Conservation (phyloP, 495 filamentous ascomycete species). For the Trichoderma virens region DNA sequence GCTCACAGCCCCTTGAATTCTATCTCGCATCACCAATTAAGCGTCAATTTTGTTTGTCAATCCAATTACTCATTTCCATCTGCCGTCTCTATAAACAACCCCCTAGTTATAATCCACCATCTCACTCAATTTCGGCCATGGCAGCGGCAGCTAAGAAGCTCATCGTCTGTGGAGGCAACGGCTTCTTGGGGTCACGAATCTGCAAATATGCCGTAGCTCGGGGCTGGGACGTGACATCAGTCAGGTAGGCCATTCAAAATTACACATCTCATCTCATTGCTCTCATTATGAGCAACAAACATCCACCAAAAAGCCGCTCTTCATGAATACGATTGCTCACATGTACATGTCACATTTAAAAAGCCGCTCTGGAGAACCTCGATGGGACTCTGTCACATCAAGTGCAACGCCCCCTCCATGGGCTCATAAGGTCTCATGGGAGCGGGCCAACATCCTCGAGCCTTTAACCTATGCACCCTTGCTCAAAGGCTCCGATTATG, state of each 20-base stretch:
- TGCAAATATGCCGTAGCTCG: slow-evolving; percentile 76
- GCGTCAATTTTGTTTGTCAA: not conserved
- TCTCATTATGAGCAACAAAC: not conserved
- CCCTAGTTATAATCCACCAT: not conserved
- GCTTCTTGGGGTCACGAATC: slow-evolving; percentile 91
- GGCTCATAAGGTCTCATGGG: slow-evolving; percentile 78
- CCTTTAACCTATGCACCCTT: slow-evolving; percentile 68
- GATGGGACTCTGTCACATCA: slow-evolving; percentile 71
- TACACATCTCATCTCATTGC: not conserved
- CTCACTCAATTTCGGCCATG: slow-evolving; percentile 1
- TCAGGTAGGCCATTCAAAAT: slow-evolving; percentile 51
- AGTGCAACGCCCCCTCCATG: slow-evolving; percentile 67
- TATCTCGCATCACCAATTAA: not conserved
- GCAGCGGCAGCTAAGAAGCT: slow-evolving; percentile 51
- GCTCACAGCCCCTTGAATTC: not conserved
- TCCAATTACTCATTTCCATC: not conserved
- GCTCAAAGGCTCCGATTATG: slow-evolving; percentile 66
- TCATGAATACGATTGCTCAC: not conserved
- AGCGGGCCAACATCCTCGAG: slow-evolving; percentile 75
- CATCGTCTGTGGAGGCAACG: slow-evolving; percentile 87
- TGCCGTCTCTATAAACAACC: not conserved
- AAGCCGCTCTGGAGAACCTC: slow-evolving; percentile 82
- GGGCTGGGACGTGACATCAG: slow-evolving; percentile 82
- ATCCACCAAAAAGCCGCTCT: not conserved
- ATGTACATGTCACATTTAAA: not conserved